These are phyloP conservation scores for Scheffersomyces insectosa DNA, from an alignment of 1,139 yeast genomes.

Conservation along the genomic window DNA sequence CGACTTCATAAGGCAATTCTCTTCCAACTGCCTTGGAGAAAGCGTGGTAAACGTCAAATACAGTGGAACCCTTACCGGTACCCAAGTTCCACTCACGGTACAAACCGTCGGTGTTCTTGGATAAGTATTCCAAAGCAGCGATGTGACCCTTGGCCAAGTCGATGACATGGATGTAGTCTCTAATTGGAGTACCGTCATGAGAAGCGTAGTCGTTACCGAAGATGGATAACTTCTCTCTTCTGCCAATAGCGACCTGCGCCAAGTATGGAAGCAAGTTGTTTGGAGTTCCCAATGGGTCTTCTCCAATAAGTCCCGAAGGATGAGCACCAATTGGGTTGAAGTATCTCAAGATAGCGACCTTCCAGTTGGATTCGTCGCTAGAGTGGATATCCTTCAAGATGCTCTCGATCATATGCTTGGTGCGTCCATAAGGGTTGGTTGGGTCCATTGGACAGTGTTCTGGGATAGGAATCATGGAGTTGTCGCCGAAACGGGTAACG, in stretches of 20 bases:
- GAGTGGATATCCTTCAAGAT: conserved; percentile 58
- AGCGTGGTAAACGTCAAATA: conserved; percentile 67
- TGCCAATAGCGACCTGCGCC: conserved; percentile 77
- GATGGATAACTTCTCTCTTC: conserved; percentile 62
- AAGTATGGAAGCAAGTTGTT: conserved; percentile 74
- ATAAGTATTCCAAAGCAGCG: conserved; percentile 66
- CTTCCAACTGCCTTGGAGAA: conserved; percentile 71
- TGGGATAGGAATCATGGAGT: conserved; percentile 70
- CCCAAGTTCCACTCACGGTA: conserved; percentile 85
- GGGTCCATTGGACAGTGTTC: conserved; percentile 78
- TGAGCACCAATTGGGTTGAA: conserved; percentile 88
- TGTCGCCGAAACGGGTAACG: conserved; percentile 66
- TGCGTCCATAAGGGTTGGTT: conserved; percentile 75
- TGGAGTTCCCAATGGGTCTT: conserved; percentile 78
- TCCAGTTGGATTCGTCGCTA: conserved; percentile 49
- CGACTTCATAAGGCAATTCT: conserved; percentile 64
- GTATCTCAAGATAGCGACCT: conserved; percentile 69
- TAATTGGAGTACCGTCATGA: conserved; percentile 78
- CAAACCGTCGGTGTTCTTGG: conserved; percentile 41
- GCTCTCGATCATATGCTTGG: conserved; percentile 67
- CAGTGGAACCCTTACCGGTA: conserved; percentile 78
- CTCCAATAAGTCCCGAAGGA: conserved; percentile 77
- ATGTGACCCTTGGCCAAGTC: conserved; percentile 83
- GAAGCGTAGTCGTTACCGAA: conserved; percentile 71
- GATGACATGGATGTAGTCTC: conserved; percentile 81